These are phyloP conservation scores for Micractinium conductrix DNA, from an alignment of 139 green algal species.

Conservation along the genomic window DNA sequence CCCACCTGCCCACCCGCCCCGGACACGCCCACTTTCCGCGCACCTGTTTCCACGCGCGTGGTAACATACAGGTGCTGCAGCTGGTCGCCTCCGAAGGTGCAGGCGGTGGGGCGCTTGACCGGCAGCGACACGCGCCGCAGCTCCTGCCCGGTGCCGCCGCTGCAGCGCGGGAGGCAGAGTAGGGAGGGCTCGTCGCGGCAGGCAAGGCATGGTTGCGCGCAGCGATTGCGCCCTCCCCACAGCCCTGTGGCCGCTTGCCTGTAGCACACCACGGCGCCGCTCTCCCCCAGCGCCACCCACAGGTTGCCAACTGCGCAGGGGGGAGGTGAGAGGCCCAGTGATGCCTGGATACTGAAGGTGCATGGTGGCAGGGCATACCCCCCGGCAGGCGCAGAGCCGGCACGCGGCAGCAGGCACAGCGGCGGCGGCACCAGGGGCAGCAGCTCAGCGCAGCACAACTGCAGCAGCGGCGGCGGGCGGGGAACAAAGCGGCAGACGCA, in stretches of 20 bases:
- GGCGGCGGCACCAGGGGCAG: too few species aligned
- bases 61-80: constrained; percentile 64
- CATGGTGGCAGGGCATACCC: too few species aligned
- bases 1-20: not conserved
- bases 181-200: not conserved
- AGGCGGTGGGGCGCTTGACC: constrained; percentile 54
- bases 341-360: too few species aligned
- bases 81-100: constrained; percentile 54
- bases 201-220: not conserved
- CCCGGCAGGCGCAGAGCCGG: too few species aligned
- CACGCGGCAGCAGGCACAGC: not conserved
- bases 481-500: too few species aligned
- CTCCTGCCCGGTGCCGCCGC: constrained; percentile 36
- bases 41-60: constrained; percentile 50
- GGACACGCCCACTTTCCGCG: not conserved
- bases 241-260: constrained; percentile 37
- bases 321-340: too few species aligned
- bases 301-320: constrained; percentile 25
- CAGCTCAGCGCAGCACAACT: too few species aligned
- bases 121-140: constrained; percentile 52
- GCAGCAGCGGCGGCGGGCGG: too few species aligned
- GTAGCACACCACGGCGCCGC: constrained; percentile 58
- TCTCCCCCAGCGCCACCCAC: constrained; percentile 72
- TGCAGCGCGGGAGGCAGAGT: not conserved
- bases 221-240: not conserved